These are phyloP conservation scores for Strigomonas culicis DNA, from an alignment of 208 protist species.

Conservation along the genomic window DNA sequence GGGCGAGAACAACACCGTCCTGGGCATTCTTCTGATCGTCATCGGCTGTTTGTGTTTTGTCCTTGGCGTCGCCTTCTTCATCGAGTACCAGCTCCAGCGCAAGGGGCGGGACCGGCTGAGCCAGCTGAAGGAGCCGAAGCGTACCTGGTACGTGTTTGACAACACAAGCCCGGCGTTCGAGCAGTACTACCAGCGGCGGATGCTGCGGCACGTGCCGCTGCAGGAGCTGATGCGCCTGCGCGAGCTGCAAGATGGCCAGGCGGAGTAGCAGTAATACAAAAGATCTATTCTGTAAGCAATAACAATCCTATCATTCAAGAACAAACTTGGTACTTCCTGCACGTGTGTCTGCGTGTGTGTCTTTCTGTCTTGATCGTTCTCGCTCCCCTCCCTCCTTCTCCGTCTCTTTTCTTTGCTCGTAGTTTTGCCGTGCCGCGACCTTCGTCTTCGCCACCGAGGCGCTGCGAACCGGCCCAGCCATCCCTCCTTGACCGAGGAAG, in stretches of 20 bases:
- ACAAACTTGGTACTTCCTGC: not conserved
- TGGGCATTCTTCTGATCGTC: conserved; percentile 58
- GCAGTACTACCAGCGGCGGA: conserved; percentile 53
- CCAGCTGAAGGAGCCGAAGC: conserved; percentile 40
- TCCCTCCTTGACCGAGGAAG: no score
- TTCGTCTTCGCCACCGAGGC: no score
- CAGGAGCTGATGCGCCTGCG: conserved; percentile 43
- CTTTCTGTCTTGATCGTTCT: not conserved
- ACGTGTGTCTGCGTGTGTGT: conserved; percentile 10
- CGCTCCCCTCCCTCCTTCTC: not conserved
- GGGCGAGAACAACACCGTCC: conserved; percentile 27
- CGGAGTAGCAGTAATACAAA: conserved; percentile 2
- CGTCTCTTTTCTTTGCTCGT: no score
- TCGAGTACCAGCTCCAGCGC: conserved; percentile 40
- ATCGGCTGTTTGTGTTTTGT: conserved; percentile 62
- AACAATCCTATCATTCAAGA: no score
- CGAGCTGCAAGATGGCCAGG: conserved; percentile 22
- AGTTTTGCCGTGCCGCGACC: no score
- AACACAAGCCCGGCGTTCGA: conserved; percentile 40
- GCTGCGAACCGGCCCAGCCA: no score
- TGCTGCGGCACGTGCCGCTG: conserved; percentile 47
- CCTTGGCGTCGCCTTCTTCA: conserved; percentile 42
- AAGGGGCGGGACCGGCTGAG: conserved; percentile 22
- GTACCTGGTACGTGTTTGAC: conserved; percentile 65
- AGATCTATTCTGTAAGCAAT: no score